phyloP scores from a whole-genome alignment of 2,329 filamentous ascomycete genomes.

The Penicillium sp. region DNA sequence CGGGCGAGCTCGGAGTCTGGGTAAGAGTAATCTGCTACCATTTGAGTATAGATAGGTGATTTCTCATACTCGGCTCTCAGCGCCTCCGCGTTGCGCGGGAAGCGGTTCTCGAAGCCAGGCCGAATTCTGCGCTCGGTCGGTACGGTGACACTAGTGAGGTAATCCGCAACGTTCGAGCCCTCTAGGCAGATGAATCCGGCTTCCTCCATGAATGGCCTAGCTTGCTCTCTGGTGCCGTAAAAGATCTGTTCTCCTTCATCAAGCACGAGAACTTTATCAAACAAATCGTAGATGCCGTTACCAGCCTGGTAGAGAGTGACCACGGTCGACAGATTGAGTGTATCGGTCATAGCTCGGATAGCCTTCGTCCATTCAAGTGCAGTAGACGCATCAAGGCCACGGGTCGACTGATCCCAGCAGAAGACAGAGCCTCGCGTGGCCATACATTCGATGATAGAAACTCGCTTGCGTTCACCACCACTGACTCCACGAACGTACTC shows the following conservation, averaged over 20 bases:
- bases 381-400: conserved; percentile 64
- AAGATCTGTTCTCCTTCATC: conserved; percentile 65
- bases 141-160: conserved; percentile 63
- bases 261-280: conserved; percentile 68
- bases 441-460: conserved; percentile 65
- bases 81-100: conserved; percentile 43
- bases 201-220: conserved; percentile 62
- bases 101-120: conserved; percentile 43
- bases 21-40: conserved; percentile 58
- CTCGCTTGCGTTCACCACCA: conserved; percentile 66
- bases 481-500: conserved; percentile 65
- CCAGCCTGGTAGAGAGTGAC: conserved; percentile 68
- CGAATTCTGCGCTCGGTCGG: conserved; percentile 48
- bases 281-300: conserved; percentile 66
- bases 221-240: conserved; percentile 60
- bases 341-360: conserved; percentile 63
- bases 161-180: conserved; percentile 64
- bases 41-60: conserved; percentile 49
- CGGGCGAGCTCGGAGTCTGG: conserved; percentile 51
- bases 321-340: conserved; percentile 58
- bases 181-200: conserved; percentile 62
- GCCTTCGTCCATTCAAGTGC: conserved; percentile 61
- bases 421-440: conserved; percentile 57
- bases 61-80: conserved; percentile 53
- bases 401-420: conserved; percentile 67